These are phyloP conservation scores for Cicer arietinum DNA, from an alignment of 306 rosid genomes.

Conservation along the genomic window DNA sequence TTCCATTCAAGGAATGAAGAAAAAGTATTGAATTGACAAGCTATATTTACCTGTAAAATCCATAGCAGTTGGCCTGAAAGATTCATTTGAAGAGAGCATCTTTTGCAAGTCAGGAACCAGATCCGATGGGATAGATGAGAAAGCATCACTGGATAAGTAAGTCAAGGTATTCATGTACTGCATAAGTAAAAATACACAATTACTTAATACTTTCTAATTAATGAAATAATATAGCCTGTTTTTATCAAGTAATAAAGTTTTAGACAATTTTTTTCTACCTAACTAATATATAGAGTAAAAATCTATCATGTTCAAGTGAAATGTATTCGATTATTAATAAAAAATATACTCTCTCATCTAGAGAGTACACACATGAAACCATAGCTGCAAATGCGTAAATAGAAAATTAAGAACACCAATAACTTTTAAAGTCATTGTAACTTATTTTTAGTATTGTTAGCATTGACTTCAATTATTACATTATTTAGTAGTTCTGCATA, in stretches of 20 bases:
- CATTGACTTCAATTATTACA: background rate
- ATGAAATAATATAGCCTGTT: conserved; percentile 30
- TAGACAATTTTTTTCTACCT: background rate
- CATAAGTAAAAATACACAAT: conserved; percentile 51
- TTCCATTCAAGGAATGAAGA: conserved; percentile 31
- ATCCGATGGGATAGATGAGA: conserved; percentile 83
- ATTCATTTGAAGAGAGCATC: conserved; percentile 90
- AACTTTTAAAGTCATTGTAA: conserved; percentile 26
- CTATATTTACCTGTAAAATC: conserved; percentile 81
- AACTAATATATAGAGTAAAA: conserved; percentile 9
- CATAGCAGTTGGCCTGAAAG: conserved; percentile 82
- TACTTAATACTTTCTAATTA: conserved; percentile 39
- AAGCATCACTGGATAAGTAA: conserved; percentile 89
- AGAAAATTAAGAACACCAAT: conserved; percentile 17
- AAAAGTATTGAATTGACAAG: conserved; percentile 27
- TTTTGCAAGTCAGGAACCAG: conserved; percentile 89
- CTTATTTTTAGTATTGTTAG: conserved; percentile 17
- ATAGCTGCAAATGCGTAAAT: background rate
- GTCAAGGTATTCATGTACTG: conserved; percentile 94
- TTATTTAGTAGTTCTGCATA: conserved; percentile 2
- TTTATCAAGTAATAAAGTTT: conserved; percentile 6
- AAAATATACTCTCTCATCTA: conserved; percentile 10
- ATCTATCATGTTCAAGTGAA: conserved; percentile 7
- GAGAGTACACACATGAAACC: conserved; percentile 33
- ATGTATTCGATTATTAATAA: conserved; percentile 25